Base-by-base conservation (phyloP, 495 filamentous ascomycete genomes). In the Lineolata rhizophorae region DNA sequence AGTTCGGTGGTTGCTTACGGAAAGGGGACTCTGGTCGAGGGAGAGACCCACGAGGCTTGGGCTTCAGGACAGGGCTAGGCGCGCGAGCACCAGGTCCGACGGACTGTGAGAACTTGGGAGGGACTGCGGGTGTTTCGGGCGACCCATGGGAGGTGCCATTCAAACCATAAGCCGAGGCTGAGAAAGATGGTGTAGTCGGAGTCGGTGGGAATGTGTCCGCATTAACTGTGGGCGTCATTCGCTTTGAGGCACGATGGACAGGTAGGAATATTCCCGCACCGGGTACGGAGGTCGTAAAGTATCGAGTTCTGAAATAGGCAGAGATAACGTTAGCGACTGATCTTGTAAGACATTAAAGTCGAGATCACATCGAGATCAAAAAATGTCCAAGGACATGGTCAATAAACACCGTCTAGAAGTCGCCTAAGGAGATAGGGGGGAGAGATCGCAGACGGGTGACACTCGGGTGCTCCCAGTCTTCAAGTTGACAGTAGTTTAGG, bases 231-330 rank as follows among this genome's bases (percentile, higher is more conserved):
- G 59, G 67, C 39, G 63, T 19, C 10, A 25, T 55, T 27, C 71
- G 67, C 46, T 77, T 84, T 40, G 65, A 62, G 27, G 75, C 75
- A 49, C 85, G 85, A 52, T 76, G 75, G 33, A 91, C 64, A 8
- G 87, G 90, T 3, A 99, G 65, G 47, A 99, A 99, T 44, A 99
- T 95, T 19, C 87, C 87, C 4, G 85, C 69, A 18, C 79, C 79
- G 9, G 74, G 64, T 21, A 69, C 54, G 2, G 67, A 64, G 5
- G 90, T 92, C 3, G 60, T 63, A 47, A 97, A 97, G 55, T 97
- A 97, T 32, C 61, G 69, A 19, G 72, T 53, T 31, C 77, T 84
- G 47, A 5, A 21, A 29, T 18, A 35, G 16, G 6, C 29, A 34
- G 29, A n/a, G n/a, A n/a, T n/a, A n/a, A n/a, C n/a, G n/a, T n/a